phyloP scores from a whole-genome alignment of 352 stramenopile species.

The Phytopythium delawarense region DNA sequence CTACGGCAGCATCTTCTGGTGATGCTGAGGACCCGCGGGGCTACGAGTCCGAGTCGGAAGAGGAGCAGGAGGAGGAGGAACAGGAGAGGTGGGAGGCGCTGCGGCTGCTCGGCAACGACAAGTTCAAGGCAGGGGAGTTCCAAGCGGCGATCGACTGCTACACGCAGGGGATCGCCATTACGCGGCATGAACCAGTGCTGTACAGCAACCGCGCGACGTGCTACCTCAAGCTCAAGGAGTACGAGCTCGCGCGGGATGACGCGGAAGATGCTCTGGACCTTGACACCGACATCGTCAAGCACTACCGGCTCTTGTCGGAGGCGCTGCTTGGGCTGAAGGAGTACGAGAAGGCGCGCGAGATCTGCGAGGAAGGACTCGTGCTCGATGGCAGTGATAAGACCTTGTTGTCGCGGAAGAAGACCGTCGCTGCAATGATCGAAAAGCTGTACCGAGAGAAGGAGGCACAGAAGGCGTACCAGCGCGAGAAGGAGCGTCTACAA shows the following conservation, averaged over 20 bases:
- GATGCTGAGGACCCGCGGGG: neutral
- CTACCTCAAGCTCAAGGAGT: conserved; percentile 24
- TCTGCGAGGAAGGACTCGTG: conserved; percentile 32
- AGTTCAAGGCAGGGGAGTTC: conserved; percentile 31
- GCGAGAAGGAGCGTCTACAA: conserved; percentile 14
- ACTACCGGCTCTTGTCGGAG: conserved; percentile 32
- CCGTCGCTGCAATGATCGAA: conserved; percentile 12
- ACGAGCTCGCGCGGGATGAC: conserved; percentile 24
- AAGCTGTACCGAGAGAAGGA: conserved; percentile 15
- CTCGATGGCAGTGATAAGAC: conserved; percentile 17
- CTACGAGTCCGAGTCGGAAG: neutral
- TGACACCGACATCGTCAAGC: conserved; percentile 26
- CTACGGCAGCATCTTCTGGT: too few species aligned
- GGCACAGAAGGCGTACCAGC: conserved; percentile 17
- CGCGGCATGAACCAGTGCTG: conserved; percentile 23
- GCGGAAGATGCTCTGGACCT: conserved; percentile 29
- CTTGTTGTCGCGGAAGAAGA: conserved; percentile 17
- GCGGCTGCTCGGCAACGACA: conserved; percentile 30
- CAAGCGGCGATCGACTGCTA: conserved; percentile 26
- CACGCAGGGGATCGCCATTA: conserved; percentile 20
- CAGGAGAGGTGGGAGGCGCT: conserved; percentile 25
- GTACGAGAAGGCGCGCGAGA: conserved; percentile 26
- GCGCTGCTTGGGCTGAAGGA: conserved; percentile 29
- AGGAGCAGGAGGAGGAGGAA: conserved; percentile 1
- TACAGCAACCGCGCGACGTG: conserved; percentile 32